These are phyloP conservation scores for Neonectria sp. DNA, from an alignment of 2,329 filamentous ascomycete species.

Conservation along the genomic window DNA sequence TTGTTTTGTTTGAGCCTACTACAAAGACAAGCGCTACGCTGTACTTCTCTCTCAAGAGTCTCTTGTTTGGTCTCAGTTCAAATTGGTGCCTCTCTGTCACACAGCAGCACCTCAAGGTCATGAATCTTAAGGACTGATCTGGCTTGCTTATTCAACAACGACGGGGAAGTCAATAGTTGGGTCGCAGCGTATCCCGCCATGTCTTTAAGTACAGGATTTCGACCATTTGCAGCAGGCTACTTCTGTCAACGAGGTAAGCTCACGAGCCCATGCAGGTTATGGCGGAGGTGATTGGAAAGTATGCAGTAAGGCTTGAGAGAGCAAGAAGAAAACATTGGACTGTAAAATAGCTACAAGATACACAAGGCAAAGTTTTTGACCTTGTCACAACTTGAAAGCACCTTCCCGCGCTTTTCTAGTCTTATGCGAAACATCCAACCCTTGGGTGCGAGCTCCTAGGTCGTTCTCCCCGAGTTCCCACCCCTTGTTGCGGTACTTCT, in stretches of 20 bases:
- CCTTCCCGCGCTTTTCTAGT: background rate
- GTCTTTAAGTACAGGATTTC: too few species aligned
- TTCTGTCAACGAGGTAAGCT: background rate
- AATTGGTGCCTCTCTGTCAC: too few species aligned
- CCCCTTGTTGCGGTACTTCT: constrained; percentile 13
- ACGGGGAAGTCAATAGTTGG: too few species aligned
- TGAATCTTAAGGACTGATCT: too few species aligned
- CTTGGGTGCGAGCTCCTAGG: background rate
- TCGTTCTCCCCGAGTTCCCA: constrained; percentile 3
- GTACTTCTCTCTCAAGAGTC: too few species aligned
- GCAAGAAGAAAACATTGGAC: background rate
- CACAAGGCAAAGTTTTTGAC: background rate
- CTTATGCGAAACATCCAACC: background rate
- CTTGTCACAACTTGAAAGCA: background rate
- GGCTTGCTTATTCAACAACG: too few species aligned
- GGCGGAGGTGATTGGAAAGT: background rate
- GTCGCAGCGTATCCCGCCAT: too few species aligned
- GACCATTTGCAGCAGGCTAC: too few species aligned
- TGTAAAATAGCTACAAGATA: background rate
- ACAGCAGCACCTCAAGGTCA: too few species aligned
- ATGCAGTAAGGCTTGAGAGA: background rate
- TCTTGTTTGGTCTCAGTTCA: too few species aligned
- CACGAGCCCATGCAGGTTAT: constrained; percentile 45
- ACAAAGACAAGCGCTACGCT: too few species aligned
- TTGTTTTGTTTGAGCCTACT: too few species aligned